Conservation (phyloP, 2,329 filamentous ascomycete genomes). For the Alternaria sp. region DNA sequence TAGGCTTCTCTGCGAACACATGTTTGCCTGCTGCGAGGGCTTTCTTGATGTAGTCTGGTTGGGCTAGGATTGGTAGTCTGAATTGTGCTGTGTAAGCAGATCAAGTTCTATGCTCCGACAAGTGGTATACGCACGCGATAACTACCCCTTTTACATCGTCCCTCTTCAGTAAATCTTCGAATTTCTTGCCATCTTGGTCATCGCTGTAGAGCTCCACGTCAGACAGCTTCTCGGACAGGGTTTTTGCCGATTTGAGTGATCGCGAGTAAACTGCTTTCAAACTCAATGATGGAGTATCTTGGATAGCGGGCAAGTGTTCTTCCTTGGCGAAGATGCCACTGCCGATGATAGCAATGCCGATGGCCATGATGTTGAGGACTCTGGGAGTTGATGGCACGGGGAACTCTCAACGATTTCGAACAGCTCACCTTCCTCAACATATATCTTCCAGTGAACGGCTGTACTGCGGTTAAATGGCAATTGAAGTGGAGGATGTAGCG, state of each 20-base stretch:
- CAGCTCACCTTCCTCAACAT: not conserved
- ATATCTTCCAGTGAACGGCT: slow-evolving; percentile 10
- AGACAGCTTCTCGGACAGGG: slow-evolving; percentile 47
- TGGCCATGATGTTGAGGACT: slow-evolving; percentile 27
- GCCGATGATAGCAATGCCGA: slow-evolving; percentile 69
- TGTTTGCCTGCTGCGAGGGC: slow-evolving; percentile 73
- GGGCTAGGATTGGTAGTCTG: slow-evolving; percentile 68
- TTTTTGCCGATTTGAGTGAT: slow-evolving; percentile 65
- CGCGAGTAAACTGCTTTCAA: slow-evolving; percentile 75
- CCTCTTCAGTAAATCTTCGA: slow-evolving; percentile 63
- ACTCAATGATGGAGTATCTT: slow-evolving; percentile 60
- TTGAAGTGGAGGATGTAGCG: slow-evolving; percentile 6
- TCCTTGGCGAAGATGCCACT: slow-evolving; percentile 70
- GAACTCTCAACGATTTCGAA: not conserved
- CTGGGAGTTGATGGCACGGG: not conserved
- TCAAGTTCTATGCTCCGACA: not conserved
- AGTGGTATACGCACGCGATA: slow-evolving; percentile 55
- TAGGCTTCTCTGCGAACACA: slow-evolving; percentile 74
- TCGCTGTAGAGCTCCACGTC: slow-evolving; percentile 67
- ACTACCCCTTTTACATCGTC: slow-evolving; percentile 65
- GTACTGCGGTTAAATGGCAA: slow-evolving; percentile 31
- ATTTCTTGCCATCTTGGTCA: slow-evolving; percentile 59
- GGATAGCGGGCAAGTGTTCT: slow-evolving; percentile 70
- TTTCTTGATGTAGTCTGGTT: slow-evolving; percentile 67
- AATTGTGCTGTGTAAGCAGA: not conserved